Evolutionary conservation across 768 basidiomycete species (phyloP), one percentile per base, ranked within the genome.

Genomic region (Plicaturopsis crispa): DNA sequence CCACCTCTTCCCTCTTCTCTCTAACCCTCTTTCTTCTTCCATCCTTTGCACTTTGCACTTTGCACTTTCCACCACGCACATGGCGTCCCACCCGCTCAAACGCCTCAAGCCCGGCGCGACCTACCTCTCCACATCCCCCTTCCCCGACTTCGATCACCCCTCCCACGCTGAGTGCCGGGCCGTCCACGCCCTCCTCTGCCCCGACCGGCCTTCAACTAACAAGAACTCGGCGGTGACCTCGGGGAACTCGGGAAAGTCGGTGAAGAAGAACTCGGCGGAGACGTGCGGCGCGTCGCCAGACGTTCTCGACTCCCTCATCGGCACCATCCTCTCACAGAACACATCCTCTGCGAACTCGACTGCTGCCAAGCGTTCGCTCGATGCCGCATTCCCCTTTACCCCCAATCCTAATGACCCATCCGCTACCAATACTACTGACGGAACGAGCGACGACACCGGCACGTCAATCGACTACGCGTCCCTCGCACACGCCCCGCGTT

Each of bases 261-360:
- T n/a, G 6, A 30, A n/a, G 13, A 56, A 45, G 31, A 66, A 72
- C 43, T 60, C 73, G 6, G 70, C 69, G 4, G 38, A 48, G 40
- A 68, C 69, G 1, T 71, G 70, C 36, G 73, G 69, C 2, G 52
- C 61, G 26, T 65, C 66, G 2, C 66, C 69, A 3, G 71, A 79
- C 46, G 73, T 79, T 43, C 61, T 79, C 39, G 77, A 77, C 42
- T 57, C 72, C 8, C 66, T 78, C 43, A 72, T 80, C 24, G 70
- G 65, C 17, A 75, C 74, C 1, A 64, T 80, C 40, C 69, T 80
- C 22, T 77, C 75, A 22, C 77, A 79, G 48, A 77, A 75, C 43
- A 79, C 77, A 1, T 70, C 75, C 14, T 54, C 56, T 7, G 52
- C 50, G 21, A 78, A 78, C 48, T 70, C 66, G 5, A 58, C 72